Conservation (phyloP, 345 rosid species). For the Eucalyptus rudis region DNA sequence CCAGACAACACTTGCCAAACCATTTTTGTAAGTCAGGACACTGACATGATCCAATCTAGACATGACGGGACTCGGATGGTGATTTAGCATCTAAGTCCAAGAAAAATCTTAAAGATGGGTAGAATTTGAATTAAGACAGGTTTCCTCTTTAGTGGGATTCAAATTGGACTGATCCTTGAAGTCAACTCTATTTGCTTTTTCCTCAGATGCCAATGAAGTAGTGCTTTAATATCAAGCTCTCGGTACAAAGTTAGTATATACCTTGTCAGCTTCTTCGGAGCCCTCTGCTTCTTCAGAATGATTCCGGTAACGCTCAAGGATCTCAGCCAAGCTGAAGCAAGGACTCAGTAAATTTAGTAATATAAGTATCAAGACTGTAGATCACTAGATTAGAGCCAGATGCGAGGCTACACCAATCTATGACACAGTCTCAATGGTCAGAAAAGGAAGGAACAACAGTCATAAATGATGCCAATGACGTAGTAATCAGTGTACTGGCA, state of each 20-base stretch:
- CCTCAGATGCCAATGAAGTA: not conserved
- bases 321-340: constrained; percentile 15
- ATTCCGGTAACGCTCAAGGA: constrained; percentile 9
- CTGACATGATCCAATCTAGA: not conserved
- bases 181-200: not conserved
- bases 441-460: not conserved
- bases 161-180: not conserved
- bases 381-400: not conserved
- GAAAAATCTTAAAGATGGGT: not conserved
- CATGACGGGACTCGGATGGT: not conserved
- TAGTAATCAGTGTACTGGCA: not conserved
- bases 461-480: not conserved
- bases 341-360: not conserved
- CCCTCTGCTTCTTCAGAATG: constrained; percentile 3
- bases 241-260: not conserved
- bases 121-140: not conserved
- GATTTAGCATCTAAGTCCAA: not conserved
- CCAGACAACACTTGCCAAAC: not conserved
- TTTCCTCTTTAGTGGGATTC: not conserved
- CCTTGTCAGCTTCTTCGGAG: not conserved
- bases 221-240: not conserved
- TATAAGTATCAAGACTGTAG: not conserved
- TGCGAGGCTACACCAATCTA: not conserved
- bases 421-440: not conserved
- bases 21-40: not conserved